These are phyloP conservation scores for Periconia sp. DNA, from an alignment of 2,329 filamentous ascomycete species.

Conservation along the genomic window DNA sequence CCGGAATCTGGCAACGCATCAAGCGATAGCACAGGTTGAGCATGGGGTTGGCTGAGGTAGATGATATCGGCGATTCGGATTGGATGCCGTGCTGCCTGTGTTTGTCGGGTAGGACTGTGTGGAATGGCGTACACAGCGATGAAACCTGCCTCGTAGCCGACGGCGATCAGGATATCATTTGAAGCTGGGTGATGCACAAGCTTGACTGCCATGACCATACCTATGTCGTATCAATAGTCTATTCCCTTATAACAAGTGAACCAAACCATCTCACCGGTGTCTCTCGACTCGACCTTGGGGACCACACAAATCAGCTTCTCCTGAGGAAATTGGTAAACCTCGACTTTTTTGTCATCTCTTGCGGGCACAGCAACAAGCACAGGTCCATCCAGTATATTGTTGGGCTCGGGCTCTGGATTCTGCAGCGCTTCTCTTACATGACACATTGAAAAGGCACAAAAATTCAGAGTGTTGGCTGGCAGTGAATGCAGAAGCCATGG, in stretches of 20 bases:
- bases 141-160: conserved; percentile 85
- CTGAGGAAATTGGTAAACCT: conserved; percentile 80
- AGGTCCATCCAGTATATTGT: conserved; percentile 18
- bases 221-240: conserved; percentile 49
- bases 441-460: conserved; percentile 78
- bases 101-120: conserved; percentile 28
- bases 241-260: conserved; percentile 22
- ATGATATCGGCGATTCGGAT: conserved; percentile 48
- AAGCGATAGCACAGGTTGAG: conserved; percentile 77
- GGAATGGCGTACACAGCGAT: conserved; percentile 65
- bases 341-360: conserved; percentile 60
- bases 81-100: conserved; percentile 51
- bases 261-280: conserved; percentile 43
- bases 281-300: conserved; percentile 43
- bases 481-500: conserved; percentile 88
- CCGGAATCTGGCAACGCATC: conserved; percentile 33
- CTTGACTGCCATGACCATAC: conserved; percentile 86
- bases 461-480: conserved; percentile 91
- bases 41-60: conserved; percentile 70
- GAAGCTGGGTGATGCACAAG: conserved; percentile 24
- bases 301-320: conserved; percentile 68
- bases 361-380: conserved; percentile 75
- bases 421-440: conserved; percentile 12
- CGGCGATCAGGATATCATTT: conserved; percentile 62
- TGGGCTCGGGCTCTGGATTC: not conserved